Evolutionary conservation across 345 rosid genomes (phyloP).

Genomic region (Aquilaria malaccensis): DNA sequence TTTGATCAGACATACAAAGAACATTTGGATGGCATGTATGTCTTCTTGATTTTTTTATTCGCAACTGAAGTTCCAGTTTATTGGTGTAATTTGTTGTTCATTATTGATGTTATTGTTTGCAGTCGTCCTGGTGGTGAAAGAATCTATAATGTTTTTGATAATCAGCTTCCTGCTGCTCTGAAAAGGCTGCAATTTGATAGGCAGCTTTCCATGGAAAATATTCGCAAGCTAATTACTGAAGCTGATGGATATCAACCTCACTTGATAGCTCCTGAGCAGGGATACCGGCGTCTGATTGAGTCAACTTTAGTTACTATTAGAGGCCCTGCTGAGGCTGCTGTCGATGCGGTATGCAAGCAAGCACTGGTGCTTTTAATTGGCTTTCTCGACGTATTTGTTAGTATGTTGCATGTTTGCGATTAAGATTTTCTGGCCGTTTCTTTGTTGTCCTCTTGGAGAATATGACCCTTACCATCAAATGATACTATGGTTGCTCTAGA

Average conservation of each 20-base stretch:
- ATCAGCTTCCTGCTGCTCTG: constrained; percentile 98
- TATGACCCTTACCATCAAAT: neutral
- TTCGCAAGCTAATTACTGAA: constrained; percentile 93
- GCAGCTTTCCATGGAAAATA: constrained; percentile 97
- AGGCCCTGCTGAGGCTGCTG: constrained; percentile 99
- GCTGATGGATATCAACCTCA: constrained; percentile 99
- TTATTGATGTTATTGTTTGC: constrained; percentile 14
- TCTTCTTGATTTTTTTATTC: neutral
- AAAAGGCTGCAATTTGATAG: constrained; percentile 98
- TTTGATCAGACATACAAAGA: constrained; percentile 93
- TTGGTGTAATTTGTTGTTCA: constrained; percentile 4
- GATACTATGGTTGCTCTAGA: neutral
- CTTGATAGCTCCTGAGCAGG: constrained; percentile 99
- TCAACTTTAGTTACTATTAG: constrained; percentile 77
- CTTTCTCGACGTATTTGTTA: neutral
- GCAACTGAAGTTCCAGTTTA: constrained; percentile 3
- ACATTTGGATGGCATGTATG: constrained; percentile 98
- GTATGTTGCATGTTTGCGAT: neutral
- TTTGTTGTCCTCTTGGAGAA: neutral
- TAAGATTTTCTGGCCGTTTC: neutral
- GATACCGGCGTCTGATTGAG: constrained; percentile 97
- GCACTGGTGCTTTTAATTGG: constrained; percentile 3
- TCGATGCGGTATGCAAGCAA: constrained; percentile 75
- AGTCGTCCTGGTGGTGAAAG: constrained; percentile 99
- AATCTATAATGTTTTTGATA: constrained; percentile 88